phyloP scores from a whole-genome alignment of 768 basidiomycete genomes.

The Clitopilus passeckerianus region DNA sequence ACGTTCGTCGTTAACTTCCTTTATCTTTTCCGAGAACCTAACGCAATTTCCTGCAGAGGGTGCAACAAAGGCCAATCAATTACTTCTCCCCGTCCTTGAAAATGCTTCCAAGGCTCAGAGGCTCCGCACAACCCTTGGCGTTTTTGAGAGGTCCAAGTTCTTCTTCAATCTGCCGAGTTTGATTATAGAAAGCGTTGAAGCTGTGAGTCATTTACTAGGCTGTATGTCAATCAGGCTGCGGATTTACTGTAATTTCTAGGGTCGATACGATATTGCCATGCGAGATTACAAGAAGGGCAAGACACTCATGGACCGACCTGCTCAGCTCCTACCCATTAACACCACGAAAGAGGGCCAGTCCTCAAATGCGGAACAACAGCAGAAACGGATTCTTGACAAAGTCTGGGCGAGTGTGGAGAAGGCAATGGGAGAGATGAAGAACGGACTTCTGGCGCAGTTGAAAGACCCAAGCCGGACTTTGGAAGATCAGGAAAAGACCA shows the following conservation, averaged over 20 bases:
- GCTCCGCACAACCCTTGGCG: constrained; percentile 85
- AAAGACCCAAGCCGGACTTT: constrained; percentile 74
- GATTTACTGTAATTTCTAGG: constrained; percentile 38
- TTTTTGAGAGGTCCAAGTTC: constrained; percentile 96
- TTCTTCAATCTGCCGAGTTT: constrained; percentile 97
- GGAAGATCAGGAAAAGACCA: constrained; percentile 95
- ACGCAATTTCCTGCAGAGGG: constrained; percentile 47
- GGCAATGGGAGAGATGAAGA: constrained; percentile 89
- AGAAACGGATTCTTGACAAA: constrained; percentile 90
- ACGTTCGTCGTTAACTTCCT: constrained; percentile 39
- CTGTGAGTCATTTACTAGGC: constrained; percentile 45
- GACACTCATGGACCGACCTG: constrained; percentile 84
- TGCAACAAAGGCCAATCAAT: constrained; percentile 90
- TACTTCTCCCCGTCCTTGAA: constrained; percentile 93
- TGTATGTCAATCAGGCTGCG: not conserved
- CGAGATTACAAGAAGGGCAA: constrained; percentile 98
- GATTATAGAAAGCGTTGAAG: constrained; percentile 84
- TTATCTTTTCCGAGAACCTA: too few species aligned
- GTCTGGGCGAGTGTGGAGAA: constrained; percentile 95
- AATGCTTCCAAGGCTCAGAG: constrained; percentile 94
- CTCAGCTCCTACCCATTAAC: constrained; percentile 72
- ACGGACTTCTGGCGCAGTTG: constrained; percentile 68
- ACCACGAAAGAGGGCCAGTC: constrained; percentile 52
- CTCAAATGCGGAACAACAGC: constrained; percentile 63
- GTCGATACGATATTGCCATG: constrained; percentile 89